Conservation (phyloP, 1,284 basidiomycete genomes). For the Inonotus obliquus region DNA sequence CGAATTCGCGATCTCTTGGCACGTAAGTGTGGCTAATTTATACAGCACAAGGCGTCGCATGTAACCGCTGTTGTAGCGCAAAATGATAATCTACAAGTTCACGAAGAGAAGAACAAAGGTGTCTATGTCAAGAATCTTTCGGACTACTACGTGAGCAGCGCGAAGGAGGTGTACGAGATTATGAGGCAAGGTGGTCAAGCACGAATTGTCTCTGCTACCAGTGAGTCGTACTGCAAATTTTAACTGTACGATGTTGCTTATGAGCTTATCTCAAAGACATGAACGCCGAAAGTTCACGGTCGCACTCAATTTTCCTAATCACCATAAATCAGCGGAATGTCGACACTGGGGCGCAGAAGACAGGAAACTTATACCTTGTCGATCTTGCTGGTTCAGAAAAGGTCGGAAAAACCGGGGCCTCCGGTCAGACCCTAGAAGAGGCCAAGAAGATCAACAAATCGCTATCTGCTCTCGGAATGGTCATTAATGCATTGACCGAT, state of each 20-base stretch:
- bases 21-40: constrained; percentile 56
- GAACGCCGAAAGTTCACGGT: constrained; percentile 99
- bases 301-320: constrained; percentile 98
- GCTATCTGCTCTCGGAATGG: constrained; percentile 97
- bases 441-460: constrained; percentile 99
- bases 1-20: constrained; percentile 93
- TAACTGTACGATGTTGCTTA: neutral
- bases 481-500: constrained; percentile 98
- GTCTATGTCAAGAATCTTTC: constrained; percentile 98
- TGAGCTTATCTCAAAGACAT: constrained; percentile 64
- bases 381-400: constrained; percentile 99
- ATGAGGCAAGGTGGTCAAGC: constrained; percentile 95
- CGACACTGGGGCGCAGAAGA: constrained; percentile 94
- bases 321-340: constrained; percentile 97
- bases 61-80: constrained; percentile 58
- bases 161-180: constrained; percentile 97
- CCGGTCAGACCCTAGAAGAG: constrained; percentile 97
- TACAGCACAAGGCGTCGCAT: neutral
- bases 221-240: constrained; percentile 43
- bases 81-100: constrained; percentile 97
- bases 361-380: constrained; percentile 95
- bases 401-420: constrained; percentile 98
- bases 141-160: constrained; percentile 96
- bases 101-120: constrained; percentile 96
- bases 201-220: constrained; percentile 92